Evolutionary conservation across 2,329 filamentous ascomycete genomes (phyloP), one percentile per base, ranked within the genome.

Genomic region (Aspergillus sp.): DNA sequence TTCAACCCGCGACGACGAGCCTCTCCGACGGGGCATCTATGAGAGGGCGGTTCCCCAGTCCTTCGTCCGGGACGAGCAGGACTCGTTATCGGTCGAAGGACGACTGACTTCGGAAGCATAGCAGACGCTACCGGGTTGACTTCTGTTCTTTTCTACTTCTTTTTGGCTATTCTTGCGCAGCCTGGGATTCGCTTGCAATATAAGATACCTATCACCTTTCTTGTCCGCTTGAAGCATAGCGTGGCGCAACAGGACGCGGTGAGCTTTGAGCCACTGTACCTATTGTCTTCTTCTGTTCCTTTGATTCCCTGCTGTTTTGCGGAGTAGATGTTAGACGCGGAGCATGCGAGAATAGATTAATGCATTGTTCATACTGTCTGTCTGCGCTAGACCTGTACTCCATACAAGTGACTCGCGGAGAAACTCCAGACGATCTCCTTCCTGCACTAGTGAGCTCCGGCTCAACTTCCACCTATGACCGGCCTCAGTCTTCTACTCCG

Each of bases 81-180:
- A 63, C 68, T 71, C 68, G 66, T 58, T 63, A 64, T 13, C 60
- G 66, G 36, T 50, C 26, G 14, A 70, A 69, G 55, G 66, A 67
- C 36, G 66, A 68, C 51, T 70, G 57, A 68, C 32, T 11, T 38
- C 16, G 35, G 14, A 38, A 17, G 35, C 46, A 43, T 22, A 26
- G 14, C 14, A 26, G 19, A 22, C 24, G 9, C n/a, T 41, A 48
- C 35, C 17, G 13, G 7, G 16, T 42, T 42, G 9, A 16, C 16
- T 26, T 24, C 14, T 26, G 22, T 45, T 33, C 24, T 22, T 46
- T 46, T 51, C n/a, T 46, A 40, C 20, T 45, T 43, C 13, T 40
- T 42, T 44, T 47, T 52, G 45, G 22, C 40, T 30, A 48, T 52
- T 26, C n/a, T 26, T 52, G 42, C 44, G 50, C 20, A 49, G 52